Evolutionary conservation across 2,329 filamentous ascomycete species (phyloP).

Genomic region (Trichophyton verrucosum): DNA sequence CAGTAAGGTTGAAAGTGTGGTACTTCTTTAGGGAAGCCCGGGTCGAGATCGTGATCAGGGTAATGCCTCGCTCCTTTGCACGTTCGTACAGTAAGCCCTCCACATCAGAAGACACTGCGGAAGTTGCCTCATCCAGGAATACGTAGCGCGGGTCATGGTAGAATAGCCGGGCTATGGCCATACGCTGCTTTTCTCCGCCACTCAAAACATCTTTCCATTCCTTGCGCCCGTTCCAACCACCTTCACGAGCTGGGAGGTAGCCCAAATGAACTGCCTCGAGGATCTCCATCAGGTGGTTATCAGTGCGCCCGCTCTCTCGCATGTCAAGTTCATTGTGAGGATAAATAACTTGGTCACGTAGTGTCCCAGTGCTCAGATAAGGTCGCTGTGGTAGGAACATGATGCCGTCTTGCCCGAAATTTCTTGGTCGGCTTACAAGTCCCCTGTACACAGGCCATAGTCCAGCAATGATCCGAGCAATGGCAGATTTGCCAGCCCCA

Average conservation of each 20-base stretch:
- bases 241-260: conserved; percentile 82
- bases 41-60: conserved; percentile 89
- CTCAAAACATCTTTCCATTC: conserved; percentile 98
- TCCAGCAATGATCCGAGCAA: conserved; percentile 75
- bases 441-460: conserved; percentile 95
- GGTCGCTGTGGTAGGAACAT: conserved; percentile 96
- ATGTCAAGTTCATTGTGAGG: conserved; percentile 92
- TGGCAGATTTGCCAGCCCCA: conserved; percentile 83
- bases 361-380: conserved; percentile 80
- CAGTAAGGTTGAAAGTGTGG: conserved; percentile 77
- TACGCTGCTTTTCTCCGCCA: conserved; percentile 91
- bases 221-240: conserved; percentile 91
- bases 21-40: conserved; percentile 91
- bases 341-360: conserved; percentile 96
- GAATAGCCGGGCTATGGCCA: conserved; percentile 77
- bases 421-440: conserved; percentile 74
- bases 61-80: conserved; percentile 87
- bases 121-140: conserved; percentile 91
- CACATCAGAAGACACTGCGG: conserved; percentile 85
- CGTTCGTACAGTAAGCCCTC: conserved; percentile 88
- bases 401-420: conserved; percentile 73
- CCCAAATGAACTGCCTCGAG: conserved; percentile 75
- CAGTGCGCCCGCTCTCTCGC: conserved; percentile 64
- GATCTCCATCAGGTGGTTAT: conserved; percentile 63
- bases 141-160: conserved; percentile 94